Conservation (phyloP, 495 filamentous ascomycete species). For the Aspergillus nidulans region DNA sequence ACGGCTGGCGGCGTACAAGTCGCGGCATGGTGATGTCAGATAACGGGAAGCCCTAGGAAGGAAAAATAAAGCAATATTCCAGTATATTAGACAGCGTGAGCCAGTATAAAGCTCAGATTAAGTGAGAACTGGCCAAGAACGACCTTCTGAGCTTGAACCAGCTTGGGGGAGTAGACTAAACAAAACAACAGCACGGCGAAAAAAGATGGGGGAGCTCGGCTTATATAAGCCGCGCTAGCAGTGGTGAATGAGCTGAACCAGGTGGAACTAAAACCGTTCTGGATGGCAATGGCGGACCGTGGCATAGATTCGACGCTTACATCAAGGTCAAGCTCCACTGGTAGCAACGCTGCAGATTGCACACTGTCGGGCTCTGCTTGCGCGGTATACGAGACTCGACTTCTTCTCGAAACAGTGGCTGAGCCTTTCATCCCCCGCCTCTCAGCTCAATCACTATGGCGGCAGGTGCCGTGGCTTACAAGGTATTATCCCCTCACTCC, state of each 20-base stretch:
- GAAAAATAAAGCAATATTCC: not conserved
- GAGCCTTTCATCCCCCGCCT: not conserved
- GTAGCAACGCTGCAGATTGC: too few species aligned
- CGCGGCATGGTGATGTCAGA: conserved; percentile 54
- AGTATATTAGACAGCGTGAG: not conserved
- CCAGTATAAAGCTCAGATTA: not conserved
- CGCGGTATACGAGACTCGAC: too few species aligned
- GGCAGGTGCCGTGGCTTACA: conserved; percentile 33
- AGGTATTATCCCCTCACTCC: conserved; percentile 26
- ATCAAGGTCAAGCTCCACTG: not conserved
- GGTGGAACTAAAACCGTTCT: conserved; percentile 1
- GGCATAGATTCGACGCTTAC: not conserved
- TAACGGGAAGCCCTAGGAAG: not conserved
- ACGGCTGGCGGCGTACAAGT: conserved; percentile 73
- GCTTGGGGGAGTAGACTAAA: conserved; percentile 16
- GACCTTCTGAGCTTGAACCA: conserved; percentile 6
- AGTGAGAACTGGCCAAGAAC: not conserved
- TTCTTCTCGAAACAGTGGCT: not conserved
- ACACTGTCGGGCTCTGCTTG: too few species aligned
- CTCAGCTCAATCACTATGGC: conserved; percentile 28
- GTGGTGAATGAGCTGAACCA: not conserved
- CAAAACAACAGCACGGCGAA: conserved; percentile 9
- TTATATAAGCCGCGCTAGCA: conserved; percentile 23
- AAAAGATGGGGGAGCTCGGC: conserved; percentile 8
- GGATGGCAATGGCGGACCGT: conserved; percentile 18